Conservation (phyloP, 176 grass and related monocot species). For the Otatea glauca region DNA sequence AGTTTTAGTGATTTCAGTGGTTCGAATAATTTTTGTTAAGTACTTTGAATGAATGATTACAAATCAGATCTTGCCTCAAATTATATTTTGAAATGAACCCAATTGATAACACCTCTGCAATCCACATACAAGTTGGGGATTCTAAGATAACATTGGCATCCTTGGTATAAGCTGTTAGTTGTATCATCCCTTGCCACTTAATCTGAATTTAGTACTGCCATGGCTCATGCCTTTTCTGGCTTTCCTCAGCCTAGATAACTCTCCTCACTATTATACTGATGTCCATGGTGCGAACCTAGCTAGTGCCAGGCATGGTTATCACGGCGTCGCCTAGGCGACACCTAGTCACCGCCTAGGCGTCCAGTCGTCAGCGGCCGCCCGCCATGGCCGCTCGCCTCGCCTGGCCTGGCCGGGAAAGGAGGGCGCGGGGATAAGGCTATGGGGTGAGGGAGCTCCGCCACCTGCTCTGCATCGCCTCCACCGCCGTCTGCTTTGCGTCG, state of each 20-base stretch:
- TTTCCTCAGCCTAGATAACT: conserved; percentile 8
- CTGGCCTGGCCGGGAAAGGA: too few relatives aligned
- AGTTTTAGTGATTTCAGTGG: background rate
- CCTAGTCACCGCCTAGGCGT: too few relatives aligned
- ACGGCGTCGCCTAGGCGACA: too few relatives aligned
- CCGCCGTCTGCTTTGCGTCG: too few relatives aligned
- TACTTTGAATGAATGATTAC: background rate
- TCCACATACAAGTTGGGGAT: background rate
- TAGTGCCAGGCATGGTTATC: too few relatives aligned
- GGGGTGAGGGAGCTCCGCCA: too few relatives aligned
- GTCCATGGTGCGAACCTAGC: background rate
- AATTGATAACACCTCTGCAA: background rate
- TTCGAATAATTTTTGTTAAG: conserved; percentile 10
- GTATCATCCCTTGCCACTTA: background rate
- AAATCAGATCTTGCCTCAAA: background rate
- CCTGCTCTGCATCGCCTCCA: too few relatives aligned
- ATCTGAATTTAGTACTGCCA: conserved; percentile 1
- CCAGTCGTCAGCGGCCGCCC: too few relatives aligned
- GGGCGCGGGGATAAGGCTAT: too few relatives aligned
- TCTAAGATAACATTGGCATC: conserved; percentile 3
- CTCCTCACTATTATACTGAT: conserved; percentile 21
- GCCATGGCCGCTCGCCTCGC: too few relatives aligned
- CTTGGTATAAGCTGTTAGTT: background rate
- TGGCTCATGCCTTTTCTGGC: background rate
- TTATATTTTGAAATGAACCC: background rate